These are phyloP conservation scores for Tricholoma terreum DNA, from an alignment of 768 basidiomycete genomes.

Conservation along the genomic window DNA sequence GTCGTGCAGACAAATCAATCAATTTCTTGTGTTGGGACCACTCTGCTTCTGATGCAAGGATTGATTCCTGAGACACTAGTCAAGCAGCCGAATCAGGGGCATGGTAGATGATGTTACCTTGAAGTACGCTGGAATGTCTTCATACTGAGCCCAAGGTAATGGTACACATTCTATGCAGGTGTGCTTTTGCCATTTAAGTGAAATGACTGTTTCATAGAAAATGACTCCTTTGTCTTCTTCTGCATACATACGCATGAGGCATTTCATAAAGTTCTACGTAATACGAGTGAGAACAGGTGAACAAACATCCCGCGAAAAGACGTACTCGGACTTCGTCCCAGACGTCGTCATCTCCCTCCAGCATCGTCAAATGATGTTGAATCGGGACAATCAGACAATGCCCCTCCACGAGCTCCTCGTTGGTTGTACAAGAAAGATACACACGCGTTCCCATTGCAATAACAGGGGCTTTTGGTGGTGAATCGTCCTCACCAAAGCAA, in stretches of 20 bases:
- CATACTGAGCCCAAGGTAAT: slow-evolving; percentile 83
- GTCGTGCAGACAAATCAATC: slow-evolving; percentile 87
- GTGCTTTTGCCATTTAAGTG: slow-evolving; percentile 84
- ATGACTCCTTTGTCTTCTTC: slow-evolving; percentile 91
- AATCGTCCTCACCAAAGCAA: slow-evolving; percentile 92
- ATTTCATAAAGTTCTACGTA: slow-evolving; percentile 77
- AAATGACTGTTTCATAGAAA: slow-evolving; percentile 93
- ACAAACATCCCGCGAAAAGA: slow-evolving; percentile 5
- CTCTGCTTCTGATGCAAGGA: slow-evolving; percentile 87
- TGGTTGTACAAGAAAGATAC: slow-evolving; percentile 87
- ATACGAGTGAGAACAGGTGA: neutral
- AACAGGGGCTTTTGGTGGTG: slow-evolving; percentile 80
- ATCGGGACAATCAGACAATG: slow-evolving; percentile 96
- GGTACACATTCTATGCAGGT: slow-evolving; percentile 94
- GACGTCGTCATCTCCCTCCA: slow-evolving; percentile 95
- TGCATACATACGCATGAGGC: slow-evolving; percentile 91
- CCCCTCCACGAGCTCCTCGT: slow-evolving; percentile 85
- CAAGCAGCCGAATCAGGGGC: neutral
- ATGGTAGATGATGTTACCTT: slow-evolving; percentile 46
- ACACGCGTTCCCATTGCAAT: slow-evolving; percentile 87
- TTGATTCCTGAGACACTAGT: slow-evolving; percentile 68
- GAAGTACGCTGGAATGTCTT: slow-evolving; percentile 90
- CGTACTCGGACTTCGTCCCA: slow-evolving; percentile 95
- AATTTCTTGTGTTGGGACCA: slow-evolving; percentile 99
- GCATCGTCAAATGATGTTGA: slow-evolving; percentile 85